These are phyloP conservation scores for Aspergillus sp. DNA, from an alignment of 2,329 filamentous ascomycete species.

Conservation along the genomic window DNA sequence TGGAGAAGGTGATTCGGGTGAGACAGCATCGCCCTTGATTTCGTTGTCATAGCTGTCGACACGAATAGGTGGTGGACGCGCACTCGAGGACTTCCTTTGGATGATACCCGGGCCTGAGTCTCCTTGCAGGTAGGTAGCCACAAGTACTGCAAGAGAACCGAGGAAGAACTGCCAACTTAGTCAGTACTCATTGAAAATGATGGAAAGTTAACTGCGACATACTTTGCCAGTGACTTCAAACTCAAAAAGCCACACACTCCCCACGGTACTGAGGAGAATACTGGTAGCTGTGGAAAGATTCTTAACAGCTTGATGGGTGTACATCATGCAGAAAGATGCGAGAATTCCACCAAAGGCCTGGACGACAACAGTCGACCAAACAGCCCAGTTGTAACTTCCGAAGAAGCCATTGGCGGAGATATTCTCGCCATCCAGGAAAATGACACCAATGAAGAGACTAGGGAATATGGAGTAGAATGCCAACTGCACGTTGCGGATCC, in stretches of 20 bases:
- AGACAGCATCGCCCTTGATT: conserved; percentile 45
- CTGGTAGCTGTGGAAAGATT: conserved; percentile 92
- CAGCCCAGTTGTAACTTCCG: conserved; percentile 85
- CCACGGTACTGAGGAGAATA: conserved; percentile 79
- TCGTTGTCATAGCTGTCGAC: conserved; percentile 75
- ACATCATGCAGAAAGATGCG: conserved; percentile 75
- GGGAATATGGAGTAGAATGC: conserved; percentile 93
- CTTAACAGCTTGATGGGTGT: conserved; percentile 85
- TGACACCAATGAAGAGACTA: conserved; percentile 76
- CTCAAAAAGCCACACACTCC: conserved; percentile 80
- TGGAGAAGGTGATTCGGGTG: conserved; percentile 21
- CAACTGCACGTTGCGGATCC: conserved; percentile 92
- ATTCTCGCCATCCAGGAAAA: conserved; percentile 79
- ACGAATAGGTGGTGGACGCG: conserved; percentile 46
- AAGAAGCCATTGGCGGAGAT: conserved; percentile 87
- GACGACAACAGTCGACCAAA: conserved; percentile 78
- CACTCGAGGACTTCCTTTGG: conserved; percentile 43
- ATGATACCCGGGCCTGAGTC: conserved; percentile 38
- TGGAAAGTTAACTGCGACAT: conserved; percentile 37
- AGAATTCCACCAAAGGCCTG: conserved; percentile 82
- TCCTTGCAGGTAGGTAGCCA: conserved; percentile 81
- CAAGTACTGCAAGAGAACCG: conserved; percentile 73
- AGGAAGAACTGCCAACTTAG: conserved; percentile 62
- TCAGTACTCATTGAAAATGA: conserved; percentile 5
- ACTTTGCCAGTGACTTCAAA: conserved; percentile 69